Evolutionary conservation across 495 filamentous ascomycete species (phyloP), one percentile per base, ranked within the genome.

Genomic region (Neurospora sp.): DNA sequence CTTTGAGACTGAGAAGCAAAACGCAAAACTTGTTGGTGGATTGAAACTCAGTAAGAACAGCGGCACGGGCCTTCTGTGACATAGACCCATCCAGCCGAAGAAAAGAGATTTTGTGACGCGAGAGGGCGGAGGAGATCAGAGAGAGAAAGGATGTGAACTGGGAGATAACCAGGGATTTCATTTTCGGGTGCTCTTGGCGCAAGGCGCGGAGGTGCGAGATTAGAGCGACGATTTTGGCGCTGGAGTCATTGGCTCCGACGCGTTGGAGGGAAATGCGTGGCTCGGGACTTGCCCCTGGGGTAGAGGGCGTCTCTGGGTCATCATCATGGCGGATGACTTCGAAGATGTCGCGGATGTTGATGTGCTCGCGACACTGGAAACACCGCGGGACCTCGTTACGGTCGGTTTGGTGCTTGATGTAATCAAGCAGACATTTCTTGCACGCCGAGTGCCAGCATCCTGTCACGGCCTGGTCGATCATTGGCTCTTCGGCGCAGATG

Each of bases 121-220:
- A 74, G 24, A 99, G 88, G 1, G 93, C 91, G 0, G 93, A 90
- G 71, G 92, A 89, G 78, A 99, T 94, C 15, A 98, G 89, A 76
- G 95, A 91, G 71, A 99, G 89, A 82, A 98, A 99, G 1, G 94
- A 94, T 11, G 96, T 99, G 81, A 99, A 99, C 81, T 99, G 96
- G 74, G 91, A 93, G 83, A 99, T 98, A 70, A 98, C 90, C 48
- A 97, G 93, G 37, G 92, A 92, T 85, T 98, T 98, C n/a, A 90
- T 92, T 54, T 82, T 84, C 0, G 92, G 87, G 54, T 86, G 80
- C 24, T 86, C 84, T 59, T 79, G 84, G 10, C 92, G 89, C 5
- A 96, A 79, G 34, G 85, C 81, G 59, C 89, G 89, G 11, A 99
- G 89, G 70, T 93, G 89, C 66, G 85, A 86, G 79, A 97, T 86